Conservation (phyloP, 1,284 basidiomycete species). For the Anthracocystis panici-leucophaei region DNA sequence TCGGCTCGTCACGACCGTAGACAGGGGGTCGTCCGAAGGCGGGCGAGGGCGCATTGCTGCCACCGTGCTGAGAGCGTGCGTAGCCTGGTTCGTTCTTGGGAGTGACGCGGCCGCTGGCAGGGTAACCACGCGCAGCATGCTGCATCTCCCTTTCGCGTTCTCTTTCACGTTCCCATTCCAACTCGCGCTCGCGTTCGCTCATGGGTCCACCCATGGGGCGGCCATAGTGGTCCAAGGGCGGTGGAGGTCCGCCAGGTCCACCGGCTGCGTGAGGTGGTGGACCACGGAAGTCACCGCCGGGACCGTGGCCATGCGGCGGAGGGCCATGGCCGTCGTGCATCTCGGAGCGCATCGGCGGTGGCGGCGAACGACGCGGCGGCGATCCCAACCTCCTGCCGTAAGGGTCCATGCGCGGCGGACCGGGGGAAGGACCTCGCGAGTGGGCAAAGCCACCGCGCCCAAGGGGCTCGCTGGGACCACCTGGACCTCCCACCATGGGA, state of each 20-base stretch:
- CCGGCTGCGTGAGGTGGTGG: conserved; percentile 29
- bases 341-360: conserved; percentile 35
- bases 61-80: conserved; percentile 47
- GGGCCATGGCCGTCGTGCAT: conserved; percentile 31
- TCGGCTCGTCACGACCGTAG: conserved; percentile 43
- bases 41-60: conserved; percentile 53
- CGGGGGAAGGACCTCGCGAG: conserved; percentile 50
- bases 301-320: conserved; percentile 23
- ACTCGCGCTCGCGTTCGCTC: conserved; percentile 52
- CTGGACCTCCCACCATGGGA: conserved; percentile 40
- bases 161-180: conserved; percentile 52
- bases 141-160: conserved; percentile 49
- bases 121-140: conserved; percentile 43
- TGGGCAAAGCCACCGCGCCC: conserved; percentile 42
- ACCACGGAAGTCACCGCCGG: conserved; percentile 40
- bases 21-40: conserved; percentile 47
- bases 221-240: conserved; percentile 50
- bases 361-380: conserved; percentile 47
- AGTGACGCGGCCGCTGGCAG: conserved; percentile 45
- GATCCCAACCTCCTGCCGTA: conserved; percentile 48
- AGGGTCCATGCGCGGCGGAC: conserved; percentile 35
- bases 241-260: conserved; percentile 37
- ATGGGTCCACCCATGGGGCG: conserved; percentile 39
- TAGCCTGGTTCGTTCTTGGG: conserved; percentile 49
- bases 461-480: conserved; percentile 21